Evolutionary conservation across 345 rosid species (phyloP).

Genomic region (Eucalyptus guilfoylei): DNA sequence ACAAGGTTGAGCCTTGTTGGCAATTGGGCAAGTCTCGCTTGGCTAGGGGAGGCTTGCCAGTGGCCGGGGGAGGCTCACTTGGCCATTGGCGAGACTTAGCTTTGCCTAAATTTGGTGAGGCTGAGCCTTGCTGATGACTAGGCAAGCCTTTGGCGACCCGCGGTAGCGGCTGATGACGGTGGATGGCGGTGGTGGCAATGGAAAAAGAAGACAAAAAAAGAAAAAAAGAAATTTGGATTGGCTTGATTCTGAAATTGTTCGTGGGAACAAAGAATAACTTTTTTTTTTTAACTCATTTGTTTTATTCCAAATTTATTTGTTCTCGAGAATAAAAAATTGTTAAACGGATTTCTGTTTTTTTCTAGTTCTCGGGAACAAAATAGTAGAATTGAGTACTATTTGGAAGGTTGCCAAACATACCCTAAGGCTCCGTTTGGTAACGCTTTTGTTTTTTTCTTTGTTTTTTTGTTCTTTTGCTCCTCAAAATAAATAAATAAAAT

Average conservation of each 20-base stretch:
- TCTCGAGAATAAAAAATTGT: rapidly evolving
- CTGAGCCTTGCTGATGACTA: rapidly evolving
- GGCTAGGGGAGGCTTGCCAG: no score
- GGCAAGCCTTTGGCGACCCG: rapidly evolving
- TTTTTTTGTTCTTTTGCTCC: no score
- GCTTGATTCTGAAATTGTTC: no score
- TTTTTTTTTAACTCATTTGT: no score
- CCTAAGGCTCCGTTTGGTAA: no score
- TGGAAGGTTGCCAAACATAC: no score
- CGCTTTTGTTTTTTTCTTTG: rapidly evolving
- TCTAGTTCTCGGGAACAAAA: rapidly evolving
- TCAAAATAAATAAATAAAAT: rapidly evolving
- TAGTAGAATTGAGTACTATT: rapidly evolving
- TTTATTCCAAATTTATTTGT: no score
- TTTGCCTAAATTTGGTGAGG: no score
- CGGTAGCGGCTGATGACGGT: rapidly evolving
- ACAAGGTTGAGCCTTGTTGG: rapidly evolving
- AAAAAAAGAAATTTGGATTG: rapidly evolving
- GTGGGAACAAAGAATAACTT: rapidly evolving
- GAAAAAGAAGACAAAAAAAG: no score
- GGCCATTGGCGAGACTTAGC: rapidly evolving
- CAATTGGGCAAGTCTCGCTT: rapidly evolving
- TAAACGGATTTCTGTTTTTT: rapidly evolving
- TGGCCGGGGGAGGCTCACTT: rapidly evolving
- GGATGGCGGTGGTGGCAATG: no score